These are phyloP conservation scores for Globisporangium cederbergense DNA, from an alignment of 352 stramenopile genomes.

Conservation along the genomic window DNA sequence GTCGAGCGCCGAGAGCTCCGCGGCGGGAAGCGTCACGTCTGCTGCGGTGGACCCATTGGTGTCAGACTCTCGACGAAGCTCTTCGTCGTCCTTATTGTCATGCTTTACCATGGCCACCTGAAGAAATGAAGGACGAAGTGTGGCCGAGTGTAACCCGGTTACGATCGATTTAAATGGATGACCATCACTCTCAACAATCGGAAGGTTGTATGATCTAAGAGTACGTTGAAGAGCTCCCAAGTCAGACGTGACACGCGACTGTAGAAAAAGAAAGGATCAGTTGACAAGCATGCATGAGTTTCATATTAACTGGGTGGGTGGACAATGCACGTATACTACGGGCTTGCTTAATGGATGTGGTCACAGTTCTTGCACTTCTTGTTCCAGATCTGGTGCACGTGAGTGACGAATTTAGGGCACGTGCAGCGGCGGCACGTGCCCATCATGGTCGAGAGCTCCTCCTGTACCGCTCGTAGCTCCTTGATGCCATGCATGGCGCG, in stretches of 20 bases:
- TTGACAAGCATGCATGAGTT: neutral
- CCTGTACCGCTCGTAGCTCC: neutral
- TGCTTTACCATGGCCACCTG: neutral
- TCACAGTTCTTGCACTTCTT: conserved; percentile 33
- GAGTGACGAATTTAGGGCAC: conserved; percentile 19
- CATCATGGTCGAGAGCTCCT: conserved; percentile 14
- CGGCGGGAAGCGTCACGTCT: neutral
- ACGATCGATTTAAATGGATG: neutral
- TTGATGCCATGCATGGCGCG: conserved; percentile 22
- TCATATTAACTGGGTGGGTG: neutral
- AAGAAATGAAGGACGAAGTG: neutral
- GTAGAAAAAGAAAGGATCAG: too few species aligned
- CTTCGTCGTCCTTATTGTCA: neutral
- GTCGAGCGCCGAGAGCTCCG: conserved; percentile 45
- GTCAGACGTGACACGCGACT: too few species aligned
- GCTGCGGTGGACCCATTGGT: neutral
- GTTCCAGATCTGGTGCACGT: conserved; percentile 27
- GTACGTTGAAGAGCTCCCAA: neutral
- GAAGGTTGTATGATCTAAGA: neutral
- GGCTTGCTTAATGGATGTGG: conserved; percentile 16
- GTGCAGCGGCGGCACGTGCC: conserved; percentile 19
- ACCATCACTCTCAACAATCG: neutral
- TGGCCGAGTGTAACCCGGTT: too few species aligned
- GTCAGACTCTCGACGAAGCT: neutral
- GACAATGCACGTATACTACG: too few species aligned